A percentile compares a stretch with the other conserved stretches of the same genome.
Conservation (phyloP, 441 rosid species). For the Pelargonium citronellum region DNA sequence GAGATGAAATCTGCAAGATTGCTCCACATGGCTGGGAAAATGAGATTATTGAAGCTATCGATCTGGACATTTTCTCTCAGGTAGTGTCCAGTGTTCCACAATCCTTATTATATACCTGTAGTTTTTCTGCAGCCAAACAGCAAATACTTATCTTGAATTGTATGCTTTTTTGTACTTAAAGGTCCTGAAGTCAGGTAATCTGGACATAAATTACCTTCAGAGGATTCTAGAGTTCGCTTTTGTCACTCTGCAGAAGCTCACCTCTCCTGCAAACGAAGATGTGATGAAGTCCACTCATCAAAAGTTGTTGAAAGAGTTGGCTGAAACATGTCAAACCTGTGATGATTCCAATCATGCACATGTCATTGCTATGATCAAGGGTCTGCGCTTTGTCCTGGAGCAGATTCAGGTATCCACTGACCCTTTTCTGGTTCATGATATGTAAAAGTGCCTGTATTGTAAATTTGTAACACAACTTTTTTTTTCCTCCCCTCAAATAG, state of each 20-base stretch:
- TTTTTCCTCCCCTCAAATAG: slow-evolving; percentile 27
- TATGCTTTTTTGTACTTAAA: slow-evolving; percentile 16
- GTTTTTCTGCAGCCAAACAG: too few species aligned
- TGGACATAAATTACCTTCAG: slow-evolving; percentile 70
- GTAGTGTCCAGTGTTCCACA: slow-evolving; percentile 25
- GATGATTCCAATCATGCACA: slow-evolving; percentile 43
- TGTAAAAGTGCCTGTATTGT: background rate
- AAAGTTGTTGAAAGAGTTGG: slow-evolving; percentile 54
- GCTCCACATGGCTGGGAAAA: slow-evolving; percentile 78
- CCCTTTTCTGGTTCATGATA: background rate
- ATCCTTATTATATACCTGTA: too few species aligned
- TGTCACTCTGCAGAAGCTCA: slow-evolving; percentile 64
- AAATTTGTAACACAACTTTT: background rate
- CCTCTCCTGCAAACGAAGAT: slow-evolving; percentile 65
- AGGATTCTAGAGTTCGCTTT: slow-evolving; percentile 74
- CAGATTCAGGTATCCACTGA: slow-evolving; percentile 65
- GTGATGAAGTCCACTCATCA: slow-evolving; percentile 47
- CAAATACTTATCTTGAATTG: background rate
- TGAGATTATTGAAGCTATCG: slow-evolving; percentile 65
- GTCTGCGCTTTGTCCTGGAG: slow-evolving; percentile 75
- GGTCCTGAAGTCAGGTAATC: slow-evolving; percentile 64
- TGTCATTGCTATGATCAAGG: slow-evolving; percentile 64
- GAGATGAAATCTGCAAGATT: slow-evolving; percentile 78
- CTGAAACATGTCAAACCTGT: slow-evolving; percentile 42
- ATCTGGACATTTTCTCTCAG: slow-evolving; percentile 73